phyloP scores from a whole-genome alignment of 257 asterid genomes.

The Haberlea rhodopensis region DNA sequence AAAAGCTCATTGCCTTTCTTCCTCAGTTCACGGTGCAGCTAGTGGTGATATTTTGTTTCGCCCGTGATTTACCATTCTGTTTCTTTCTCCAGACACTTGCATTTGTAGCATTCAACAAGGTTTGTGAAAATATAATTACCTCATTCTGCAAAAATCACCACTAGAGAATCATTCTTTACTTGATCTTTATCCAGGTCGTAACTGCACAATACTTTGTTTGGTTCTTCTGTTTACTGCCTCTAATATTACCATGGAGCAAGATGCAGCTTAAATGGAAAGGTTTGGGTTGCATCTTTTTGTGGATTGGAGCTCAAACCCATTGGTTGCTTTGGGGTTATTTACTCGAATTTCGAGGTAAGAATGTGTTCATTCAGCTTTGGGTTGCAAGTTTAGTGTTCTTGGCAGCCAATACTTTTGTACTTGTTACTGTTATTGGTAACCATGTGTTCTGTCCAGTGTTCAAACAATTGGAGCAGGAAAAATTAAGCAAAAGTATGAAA shows the following conservation, averaged over 20 bases:
- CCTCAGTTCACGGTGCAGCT: constrained; percentile 90
- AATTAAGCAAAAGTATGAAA: no score
- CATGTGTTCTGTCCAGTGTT: no score
- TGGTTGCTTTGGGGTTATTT: constrained; percentile 93
- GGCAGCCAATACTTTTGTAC: constrained; percentile 73
- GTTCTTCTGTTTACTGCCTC: no score
- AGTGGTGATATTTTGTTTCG: constrained; percentile 56
- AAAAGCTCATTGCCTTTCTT: constrained; percentile 79
- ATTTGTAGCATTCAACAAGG: constrained; percentile 96
- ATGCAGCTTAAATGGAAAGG: no score
- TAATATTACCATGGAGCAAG: no score
- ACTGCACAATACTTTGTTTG: no score
- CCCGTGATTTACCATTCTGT: constrained; percentile 79
- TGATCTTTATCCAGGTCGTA: constrained; percentile 56
- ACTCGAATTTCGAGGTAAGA: constrained; percentile 83
- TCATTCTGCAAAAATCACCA: background rate
- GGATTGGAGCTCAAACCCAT: constrained; percentile 92
- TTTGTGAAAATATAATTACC: constrained; percentile 21
- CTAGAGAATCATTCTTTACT: background rate
- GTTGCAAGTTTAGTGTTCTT: constrained; percentile 69
- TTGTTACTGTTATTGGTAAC: constrained; percentile 45
- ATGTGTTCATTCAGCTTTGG: constrained; percentile 87
- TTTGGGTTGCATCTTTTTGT: constrained; percentile 47
- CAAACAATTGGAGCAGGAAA: no score
- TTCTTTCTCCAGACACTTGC: constrained; percentile 85